Base-by-base conservation (phyloP, 1,139 yeast species). In the Blastobotrys capitulatus region DNA sequence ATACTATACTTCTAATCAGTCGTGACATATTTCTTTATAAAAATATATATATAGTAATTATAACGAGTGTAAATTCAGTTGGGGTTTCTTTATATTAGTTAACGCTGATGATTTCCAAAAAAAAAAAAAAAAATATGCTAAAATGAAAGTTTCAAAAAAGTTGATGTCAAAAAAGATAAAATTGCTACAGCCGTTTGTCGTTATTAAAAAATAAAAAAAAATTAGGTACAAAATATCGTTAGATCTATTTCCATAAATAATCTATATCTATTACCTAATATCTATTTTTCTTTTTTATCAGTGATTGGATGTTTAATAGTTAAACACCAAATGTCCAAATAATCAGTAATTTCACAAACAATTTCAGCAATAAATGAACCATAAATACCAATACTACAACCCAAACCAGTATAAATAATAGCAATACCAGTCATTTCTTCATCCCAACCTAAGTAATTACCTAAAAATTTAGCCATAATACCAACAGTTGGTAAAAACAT, bases 271-370 rank as follows among this genome's bases (percentile, higher is more conserved):
- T 5, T 22, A n/a, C n/a, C n/a, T n/a, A 22, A 22, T 22, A 15
- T 18, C 13, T 40, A n/a, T 19, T 15, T 22, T 1, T 36, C 12
- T 42, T 51, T 49, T 64, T 78, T 81, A 63, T 83, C 85, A 65
- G 44, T 53, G 63, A 79, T 82, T 62, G 85, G 86, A 66, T 89
- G 90, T 66, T 89, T 89, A 62, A 90, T 89, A 39, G 83, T 74
- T 57, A 90, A 74, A 13, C 96, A 92, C 68, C 85, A 86, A 57
- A 90, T 89, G 65, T 88, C 97, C 59, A 90, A 74, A 65, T 78
- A 88, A 2, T 77, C 72, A 27, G 97, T 89, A 62, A 90, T 86
- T 59, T 88, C 97, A 61, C 74, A 74, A 60, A 90, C 83, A 60
- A 90, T 82, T 58, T 90, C 97, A 37, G 80, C 75, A 44, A 90